A percentile compares a stretch with the other conserved stretches of the same genome.
Conservation (phyloP, 441 rosid genomes). For the Melastoma candidum region DNA sequence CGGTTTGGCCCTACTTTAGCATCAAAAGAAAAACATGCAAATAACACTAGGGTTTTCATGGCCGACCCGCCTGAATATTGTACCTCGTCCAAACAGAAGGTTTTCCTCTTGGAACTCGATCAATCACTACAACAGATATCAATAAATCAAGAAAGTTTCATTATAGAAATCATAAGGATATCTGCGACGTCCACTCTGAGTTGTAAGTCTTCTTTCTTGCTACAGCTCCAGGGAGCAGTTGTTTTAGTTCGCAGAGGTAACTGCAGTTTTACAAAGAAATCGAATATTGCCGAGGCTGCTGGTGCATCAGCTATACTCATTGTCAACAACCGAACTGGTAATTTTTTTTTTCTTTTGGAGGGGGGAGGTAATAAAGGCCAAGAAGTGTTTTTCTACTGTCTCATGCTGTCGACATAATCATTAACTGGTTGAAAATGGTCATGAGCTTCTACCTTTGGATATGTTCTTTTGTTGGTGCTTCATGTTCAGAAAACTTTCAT, state of each 20-base stretch:
- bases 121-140: background rate
- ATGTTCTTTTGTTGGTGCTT: too few relatives aligned
- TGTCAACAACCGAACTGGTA: conserved; percentile 47
- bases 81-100: conserved; percentile 31
- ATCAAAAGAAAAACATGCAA: conserved; percentile 44
- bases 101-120: conserved; percentile 5
- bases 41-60: conserved; percentile 24
- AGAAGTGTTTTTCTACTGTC: too few relatives aligned
- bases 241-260: conserved; percentile 51
- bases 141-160: background rate
- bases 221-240: conserved; percentile 43
- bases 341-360: too few relatives aligned
- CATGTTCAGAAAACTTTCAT: too few relatives aligned
- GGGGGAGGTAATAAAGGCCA: too few relatives aligned
- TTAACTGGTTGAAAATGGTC: too few relatives aligned
- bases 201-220: conserved; percentile 1
- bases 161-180: background rate
- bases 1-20: conserved; percentile 45
- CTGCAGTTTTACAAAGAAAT: conserved; percentile 50
- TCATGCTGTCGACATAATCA: too few relatives aligned
- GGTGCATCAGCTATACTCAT: conserved; percentile 53
- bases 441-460: too few relatives aligned
- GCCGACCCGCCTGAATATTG: conserved; percentile 53
- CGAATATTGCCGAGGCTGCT: conserved; percentile 42
- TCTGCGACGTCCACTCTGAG: background rate